Evolutionary conservation across 345 rosid genomes (phyloP).

Genomic region (Aquilaria sinensis): DNA sequence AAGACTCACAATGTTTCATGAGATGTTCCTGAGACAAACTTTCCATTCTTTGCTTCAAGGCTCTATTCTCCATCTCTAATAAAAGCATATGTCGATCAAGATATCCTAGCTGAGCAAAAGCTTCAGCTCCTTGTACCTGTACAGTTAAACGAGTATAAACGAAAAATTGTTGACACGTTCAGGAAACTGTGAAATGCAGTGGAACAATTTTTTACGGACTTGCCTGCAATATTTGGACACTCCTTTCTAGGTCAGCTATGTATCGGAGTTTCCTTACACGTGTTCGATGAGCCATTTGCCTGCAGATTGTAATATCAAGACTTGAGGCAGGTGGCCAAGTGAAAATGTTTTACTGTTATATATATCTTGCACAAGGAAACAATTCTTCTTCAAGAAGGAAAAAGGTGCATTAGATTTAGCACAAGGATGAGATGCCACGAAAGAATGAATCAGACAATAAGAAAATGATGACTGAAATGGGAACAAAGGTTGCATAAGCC

Average conservation of each 20-base stretch:
- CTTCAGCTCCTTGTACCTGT: constrained; percentile 67
- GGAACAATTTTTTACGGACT: constrained; percentile 1
- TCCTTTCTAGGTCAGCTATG: constrained; percentile 61
- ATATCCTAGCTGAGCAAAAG: constrained; percentile 56
- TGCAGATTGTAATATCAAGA: constrained; percentile 12
- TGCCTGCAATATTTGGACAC: constrained; percentile 50
- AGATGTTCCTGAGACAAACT: constrained; percentile 59
- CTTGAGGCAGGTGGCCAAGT: neutral
- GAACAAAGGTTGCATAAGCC: too few species aligned
- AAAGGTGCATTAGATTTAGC: too few species aligned
- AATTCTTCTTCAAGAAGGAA: too few species aligned
- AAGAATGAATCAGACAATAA: too few species aligned
- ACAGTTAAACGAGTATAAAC: neutral
- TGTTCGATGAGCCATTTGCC: constrained; percentile 61
- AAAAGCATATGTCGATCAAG: constrained; percentile 54
- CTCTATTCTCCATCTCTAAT: constrained; percentile 67
- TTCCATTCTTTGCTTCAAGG: constrained; percentile 57
- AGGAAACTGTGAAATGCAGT: neutral
- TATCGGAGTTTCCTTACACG: constrained; percentile 54
- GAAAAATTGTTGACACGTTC: neutral
- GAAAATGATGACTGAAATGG: too few species aligned
- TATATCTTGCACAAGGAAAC: too few species aligned
- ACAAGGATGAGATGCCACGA: too few species aligned
- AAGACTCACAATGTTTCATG: constrained; percentile 51
- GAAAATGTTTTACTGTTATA: too few species aligned